phyloP scores from a whole-genome alignment of 164 flowering plant species.

The Magnolia sinica region DNA sequence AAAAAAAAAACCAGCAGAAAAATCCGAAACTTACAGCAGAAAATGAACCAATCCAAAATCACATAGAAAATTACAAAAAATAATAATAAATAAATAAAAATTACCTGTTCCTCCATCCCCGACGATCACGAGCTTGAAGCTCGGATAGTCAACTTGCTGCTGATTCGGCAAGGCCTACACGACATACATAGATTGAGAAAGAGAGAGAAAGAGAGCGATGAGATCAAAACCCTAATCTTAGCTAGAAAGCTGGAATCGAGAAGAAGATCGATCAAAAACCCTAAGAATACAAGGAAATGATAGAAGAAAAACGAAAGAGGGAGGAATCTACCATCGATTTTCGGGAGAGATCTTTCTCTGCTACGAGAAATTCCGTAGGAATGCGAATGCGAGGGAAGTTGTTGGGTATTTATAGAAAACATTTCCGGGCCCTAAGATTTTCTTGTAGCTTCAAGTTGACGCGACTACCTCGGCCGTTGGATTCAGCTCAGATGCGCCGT shows the following conservation, averaged over 20 bases:
- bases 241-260: not conserved
- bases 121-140: constrained; percentile 34
- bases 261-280: not conserved
- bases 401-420: not conserved
- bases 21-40: not conserved
- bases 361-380: not conserved
- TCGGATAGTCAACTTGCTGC: constrained; percentile 25
- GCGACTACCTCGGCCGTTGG: constrained; percentile 21
- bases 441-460: constrained; percentile 18
- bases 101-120: constrained; percentile 29
- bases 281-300: not conserved
- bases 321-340: constrained; percentile 1
- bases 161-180: constrained; percentile 19
- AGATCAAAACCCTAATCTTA: not conserved
- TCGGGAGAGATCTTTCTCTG: not conserved
- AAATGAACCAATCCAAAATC: not conserved
- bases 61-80: not conserved
- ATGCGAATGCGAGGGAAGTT: not conserved
- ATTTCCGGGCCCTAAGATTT: not conserved
- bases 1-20: not conserved
- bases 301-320: not conserved
- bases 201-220: not conserved
- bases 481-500: not conserved
- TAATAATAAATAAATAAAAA: not conserved
- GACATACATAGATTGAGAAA: not conserved